phyloP scores from a whole-genome alignment of 768 basidiomycete species.

The Ramaria sp. region DNA sequence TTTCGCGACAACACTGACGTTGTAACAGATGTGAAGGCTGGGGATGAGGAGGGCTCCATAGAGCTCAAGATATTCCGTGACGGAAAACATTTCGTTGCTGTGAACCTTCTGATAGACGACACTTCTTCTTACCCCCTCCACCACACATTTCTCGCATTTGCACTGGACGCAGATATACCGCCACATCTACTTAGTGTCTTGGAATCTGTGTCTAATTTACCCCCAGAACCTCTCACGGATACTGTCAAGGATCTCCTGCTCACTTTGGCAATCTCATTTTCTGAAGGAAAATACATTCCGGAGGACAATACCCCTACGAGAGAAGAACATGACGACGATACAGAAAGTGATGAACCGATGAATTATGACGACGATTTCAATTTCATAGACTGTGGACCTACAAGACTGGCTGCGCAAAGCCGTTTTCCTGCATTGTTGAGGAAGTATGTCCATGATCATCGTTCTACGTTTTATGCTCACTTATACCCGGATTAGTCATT shows the following conservation, averaged over 20 bases:
- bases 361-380: constrained; percentile 30
- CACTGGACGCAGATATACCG: constrained; percentile 34
- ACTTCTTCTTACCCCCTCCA: constrained; percentile 55
- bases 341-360: constrained; percentile 18
- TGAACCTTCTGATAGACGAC: constrained; percentile 40
- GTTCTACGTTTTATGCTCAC: background rate
- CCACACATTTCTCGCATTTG: constrained; percentile 49
- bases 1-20: background rate
- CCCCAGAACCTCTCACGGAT: constrained; percentile 33
- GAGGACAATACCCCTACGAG: background rate
- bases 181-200: constrained; percentile 31
- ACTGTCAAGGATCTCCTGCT: constrained; percentile 34
- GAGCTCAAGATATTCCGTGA: constrained; percentile 31
- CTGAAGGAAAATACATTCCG: constrained; percentile 7
- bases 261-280: constrained; percentile 19
- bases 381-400: constrained; percentile 19
- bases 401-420: constrained; percentile 16
- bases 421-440: background rate
- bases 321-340: constrained; percentile 3
- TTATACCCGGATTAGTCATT: constrained; percentile 32
- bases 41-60: constrained; percentile 61
- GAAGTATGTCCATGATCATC: background rate
- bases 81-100: constrained; percentile 24
- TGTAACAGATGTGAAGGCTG: constrained; percentile 34
- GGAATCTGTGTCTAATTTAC: constrained; percentile 32